Evolutionary conservation across 1,139 yeast genomes (phyloP), one percentile per base, ranked within the genome.

Genomic region (Geotrichum cucujoidarum): DNA sequence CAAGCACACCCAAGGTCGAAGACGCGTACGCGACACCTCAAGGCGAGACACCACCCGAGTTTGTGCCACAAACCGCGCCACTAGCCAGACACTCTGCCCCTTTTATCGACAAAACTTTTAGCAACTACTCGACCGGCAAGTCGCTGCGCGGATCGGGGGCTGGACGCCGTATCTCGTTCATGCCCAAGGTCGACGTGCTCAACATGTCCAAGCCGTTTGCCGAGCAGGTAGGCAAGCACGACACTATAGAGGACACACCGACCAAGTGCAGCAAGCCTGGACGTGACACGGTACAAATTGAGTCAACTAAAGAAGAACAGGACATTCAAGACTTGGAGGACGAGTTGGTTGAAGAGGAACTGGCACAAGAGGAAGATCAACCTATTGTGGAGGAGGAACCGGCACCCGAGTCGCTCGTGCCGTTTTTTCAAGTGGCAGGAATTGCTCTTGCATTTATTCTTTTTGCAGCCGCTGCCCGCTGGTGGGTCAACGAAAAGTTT

Each of bases 401-500:
- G n/a, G n/a, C n/a, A n/a, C n/a, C n/a, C n/a, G n/a, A n/a, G n/a
- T 5, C 18, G 33, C 10, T 20, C 3, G 10, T 6, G 11, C 34
- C 45, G 11, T 30, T 30, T 24, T 24, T 33, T 20, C 40, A 42
- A 17, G 40, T 52, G 40, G 21, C 43, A 50, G 43, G 37, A n/a
- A 24, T 47, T 25, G 21, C 51, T 42, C 32, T 38, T 31, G 13
- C 32, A 32, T 21, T 61, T 6, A 45, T 59, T 10, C 11, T 56
- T 8, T 25, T 51, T 2, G 52, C 55, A 1, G 51, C 54, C 5
- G 58, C 57, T 33, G 50, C 53, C 2, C 48, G 50, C 22, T 67
- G 67, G 66, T 67, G 68, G 64, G 47, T 61, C 17, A 51, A 58
- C 35, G 63, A 64, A 46, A 55, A 60, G 36, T 47, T 62, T 29